Base-by-base conservation (phyloP, 768 basidiomycete genomes). In the Trametes villosa region DNA sequence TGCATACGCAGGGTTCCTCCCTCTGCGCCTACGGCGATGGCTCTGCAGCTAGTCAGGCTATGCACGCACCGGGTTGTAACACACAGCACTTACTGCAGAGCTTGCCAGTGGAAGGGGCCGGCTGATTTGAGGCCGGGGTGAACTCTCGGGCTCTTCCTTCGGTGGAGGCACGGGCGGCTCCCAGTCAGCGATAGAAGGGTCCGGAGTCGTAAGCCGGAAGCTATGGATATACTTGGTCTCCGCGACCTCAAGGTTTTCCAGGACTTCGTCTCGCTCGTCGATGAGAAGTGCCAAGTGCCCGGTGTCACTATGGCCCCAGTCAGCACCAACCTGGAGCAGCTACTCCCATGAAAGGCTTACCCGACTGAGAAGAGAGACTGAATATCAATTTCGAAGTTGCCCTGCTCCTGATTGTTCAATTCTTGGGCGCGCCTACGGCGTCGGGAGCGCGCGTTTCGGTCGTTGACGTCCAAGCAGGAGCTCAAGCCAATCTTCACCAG, bases 231-330 rank as follows among this genome's bases (percentile, higher is more conserved):
- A 94, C 67, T 81, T 83, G 12, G 87, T 84, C 75, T 92, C 91
- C 12, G 91, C 89, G 53, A 87, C 83, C 76, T 94, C 91, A 9
- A 94, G 79, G 62, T 89, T 86, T 65, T 91, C 86, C n/a, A 94
- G 73, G 22, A 92, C 84, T 67, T 83, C 81, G 62, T 92, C 91
- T 29, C 92, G 81, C 69, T 92, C 86, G 44, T 86, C 84, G 42
- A 93, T 89, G 29, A 93, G 82, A 7, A 83, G 64, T 0, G 86
- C 83, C n/a, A 93, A 76, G 4, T 78, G 78, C 15, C 82, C 80
- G 0, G 89, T 92, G 67, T 92, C 88, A 26, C 91, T 93, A 59
- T 9, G 29, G 54, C 59, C n/a, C 11, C 2, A 33, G 13, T 57
- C 20, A 59, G 33, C 41, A 38, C 34, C 26, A 46, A n/a, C 40